A percentile compares a stretch with the other conserved stretches of the same genome.
These are phyloP conservation scores for Coelastrella sp. DNA, from an alignment of 139 green algal species.

Conservation along the genomic window DNA sequence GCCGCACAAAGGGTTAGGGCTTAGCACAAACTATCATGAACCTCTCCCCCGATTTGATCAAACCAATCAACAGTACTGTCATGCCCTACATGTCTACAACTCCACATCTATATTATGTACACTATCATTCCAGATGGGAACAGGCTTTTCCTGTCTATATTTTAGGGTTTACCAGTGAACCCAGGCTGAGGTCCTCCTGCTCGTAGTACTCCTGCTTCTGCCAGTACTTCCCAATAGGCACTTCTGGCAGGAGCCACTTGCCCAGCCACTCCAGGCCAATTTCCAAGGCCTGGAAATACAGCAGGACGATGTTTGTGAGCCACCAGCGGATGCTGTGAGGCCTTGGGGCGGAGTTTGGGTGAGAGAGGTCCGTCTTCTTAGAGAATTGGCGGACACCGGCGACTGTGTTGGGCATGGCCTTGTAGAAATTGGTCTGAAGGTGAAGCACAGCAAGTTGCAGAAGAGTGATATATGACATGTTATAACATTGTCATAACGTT, in stretches of 20 bases:
- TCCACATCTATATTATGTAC: too few species aligned
- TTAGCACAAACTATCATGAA: too few species aligned
- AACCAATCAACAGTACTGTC: too few species aligned
- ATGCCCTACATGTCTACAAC: too few species aligned
- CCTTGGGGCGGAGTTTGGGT: neutral
- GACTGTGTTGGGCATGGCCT: neutral
- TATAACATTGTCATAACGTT: neutral
- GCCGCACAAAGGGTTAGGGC: too few species aligned
- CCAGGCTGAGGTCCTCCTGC: neutral
- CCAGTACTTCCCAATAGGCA: neutral
- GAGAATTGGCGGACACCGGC: neutral
- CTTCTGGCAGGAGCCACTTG: neutral
- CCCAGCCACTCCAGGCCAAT: neutral
- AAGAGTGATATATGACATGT: neutral
- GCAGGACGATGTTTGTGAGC: neutral
- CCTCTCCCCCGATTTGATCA: too few species aligned
- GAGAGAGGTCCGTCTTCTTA: neutral
- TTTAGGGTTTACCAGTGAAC: neutral
- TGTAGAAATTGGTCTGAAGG: slow-evolving; percentile 8
- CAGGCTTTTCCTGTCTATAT: neutral
- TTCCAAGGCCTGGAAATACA: neutral
- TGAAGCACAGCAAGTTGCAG: neutral
- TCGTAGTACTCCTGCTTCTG: neutral
- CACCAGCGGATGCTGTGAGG: slow-evolving; percentile 35
- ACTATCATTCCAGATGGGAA: too few species aligned